These are phyloP conservation scores for Ophiosphaerella narmari DNA, from an alignment of 2,329 filamentous ascomycete genomes.

Conservation along the genomic window DNA sequence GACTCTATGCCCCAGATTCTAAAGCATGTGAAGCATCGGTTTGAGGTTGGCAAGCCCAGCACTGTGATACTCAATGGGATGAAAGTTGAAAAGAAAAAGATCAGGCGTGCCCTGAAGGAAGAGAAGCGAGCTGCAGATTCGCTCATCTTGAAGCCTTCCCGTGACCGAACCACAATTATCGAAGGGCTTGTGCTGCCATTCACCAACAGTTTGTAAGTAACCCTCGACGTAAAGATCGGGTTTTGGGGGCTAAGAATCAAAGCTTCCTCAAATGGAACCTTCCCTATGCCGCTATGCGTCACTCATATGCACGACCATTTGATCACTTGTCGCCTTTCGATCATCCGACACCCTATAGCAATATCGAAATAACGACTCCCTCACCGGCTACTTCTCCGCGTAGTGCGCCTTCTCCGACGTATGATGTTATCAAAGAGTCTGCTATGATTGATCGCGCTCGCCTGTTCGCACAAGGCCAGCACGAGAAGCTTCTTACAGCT, in stretches of 20 bases:
- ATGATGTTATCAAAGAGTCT: slow-evolving; percentile 15
- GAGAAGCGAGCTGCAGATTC: slow-evolving; percentile 8
- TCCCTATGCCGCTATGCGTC: slow-evolving; percentile 21
- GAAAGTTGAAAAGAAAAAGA: slow-evolving; percentile 28
- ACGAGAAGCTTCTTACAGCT: slow-evolving; percentile 27
- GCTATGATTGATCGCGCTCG: slow-evolving; percentile 26
- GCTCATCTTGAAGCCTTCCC: neutral
- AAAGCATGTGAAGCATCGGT: slow-evolving; percentile 16
- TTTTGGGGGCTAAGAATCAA: neutral
- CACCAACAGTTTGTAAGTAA: slow-evolving; percentile 19
- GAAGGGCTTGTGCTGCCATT: slow-evolving; percentile 11
- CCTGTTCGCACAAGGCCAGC: slow-evolving; percentile 31
- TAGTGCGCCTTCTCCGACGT: slow-evolving; percentile 29
- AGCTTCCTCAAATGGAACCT: slow-evolving; percentile 37
- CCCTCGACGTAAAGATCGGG: neutral
- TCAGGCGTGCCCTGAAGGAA: slow-evolving; percentile 30
- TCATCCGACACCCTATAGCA: slow-evolving; percentile 25
- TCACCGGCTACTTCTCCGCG: slow-evolving; percentile 15
- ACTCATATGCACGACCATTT: slow-evolving; percentile 1
- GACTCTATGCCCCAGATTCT: neutral
- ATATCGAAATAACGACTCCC: slow-evolving; percentile 25
- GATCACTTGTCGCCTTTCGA: slow-evolving; percentile 14
- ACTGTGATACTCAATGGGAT: slow-evolving; percentile 28
- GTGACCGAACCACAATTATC: neutral
- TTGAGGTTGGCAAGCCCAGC: slow-evolving; percentile 13